phyloP scores from a whole-genome alignment of 139 green algal species.

The Chlorella ohadii region DNA sequence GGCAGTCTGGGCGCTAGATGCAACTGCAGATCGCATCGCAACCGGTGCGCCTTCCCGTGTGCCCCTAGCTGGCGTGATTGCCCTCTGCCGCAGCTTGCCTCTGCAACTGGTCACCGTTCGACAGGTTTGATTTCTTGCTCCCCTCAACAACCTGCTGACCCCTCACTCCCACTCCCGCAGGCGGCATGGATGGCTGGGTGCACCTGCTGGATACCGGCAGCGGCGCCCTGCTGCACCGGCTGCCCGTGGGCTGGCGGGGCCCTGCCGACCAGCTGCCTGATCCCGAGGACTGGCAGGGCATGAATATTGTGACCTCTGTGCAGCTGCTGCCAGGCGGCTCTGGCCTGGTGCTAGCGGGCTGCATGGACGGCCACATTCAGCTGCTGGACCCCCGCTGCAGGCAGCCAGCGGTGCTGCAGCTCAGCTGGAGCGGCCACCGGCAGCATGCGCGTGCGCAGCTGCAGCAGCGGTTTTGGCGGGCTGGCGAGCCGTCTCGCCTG shows the following conservation, averaged over 20 bases:
- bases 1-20: constrained; percentile 1
- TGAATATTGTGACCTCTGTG: constrained; percentile 5
- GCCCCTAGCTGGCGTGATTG: no score
- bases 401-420: not conserved
- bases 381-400: not conserved
- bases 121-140: no score
- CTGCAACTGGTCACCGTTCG: no score
- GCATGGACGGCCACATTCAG: constrained; percentile 12
- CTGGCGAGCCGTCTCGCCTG: not conserved
- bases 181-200: constrained; percentile 14
- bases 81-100: no score
- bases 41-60: not conserved
- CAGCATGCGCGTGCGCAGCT: not conserved
- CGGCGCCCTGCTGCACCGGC: not conserved
- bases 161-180: not conserved
- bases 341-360: constrained; percentile 8
- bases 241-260: constrained; percentile 11
- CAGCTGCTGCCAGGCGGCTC: not conserved
- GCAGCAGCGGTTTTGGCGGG: not conserved
- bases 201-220: not conserved
- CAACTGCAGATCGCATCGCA: not conserved
- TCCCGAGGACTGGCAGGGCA: not conserved
- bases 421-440: not conserved
- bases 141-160: no score
- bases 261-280: not conserved